Conservation (phyloP, 2,329 filamentous ascomycete genomes). For the Delphinella strobiligena region DNA sequence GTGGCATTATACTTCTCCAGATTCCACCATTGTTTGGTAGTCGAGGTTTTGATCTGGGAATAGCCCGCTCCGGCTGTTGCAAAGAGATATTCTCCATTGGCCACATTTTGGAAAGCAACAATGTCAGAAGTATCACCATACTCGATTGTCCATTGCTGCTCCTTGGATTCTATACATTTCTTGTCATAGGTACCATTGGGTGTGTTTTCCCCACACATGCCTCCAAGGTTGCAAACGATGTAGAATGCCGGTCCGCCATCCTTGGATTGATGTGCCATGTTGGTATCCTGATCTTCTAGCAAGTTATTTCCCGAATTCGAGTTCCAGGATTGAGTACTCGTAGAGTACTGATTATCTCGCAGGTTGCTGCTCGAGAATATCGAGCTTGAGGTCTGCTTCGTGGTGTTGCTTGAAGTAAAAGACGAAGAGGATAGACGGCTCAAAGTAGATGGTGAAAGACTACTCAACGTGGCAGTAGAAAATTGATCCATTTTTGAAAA, state of each 20-base stretch:
- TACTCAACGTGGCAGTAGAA: too few species aligned
- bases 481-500: too few species aligned
- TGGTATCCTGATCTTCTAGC: too few species aligned
- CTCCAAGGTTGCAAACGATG: not conserved
- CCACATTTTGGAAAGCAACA: not conserved
- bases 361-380: too few species aligned
- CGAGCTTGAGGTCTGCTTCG: too few species aligned
- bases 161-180: not conserved
- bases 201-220: not conserved
- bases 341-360: too few species aligned
- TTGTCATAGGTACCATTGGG: not conserved
- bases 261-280: not conserved
- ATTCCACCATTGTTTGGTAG: not conserved
- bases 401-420: too few species aligned
- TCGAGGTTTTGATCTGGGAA: not conserved
- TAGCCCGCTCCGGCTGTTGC: not conserved
- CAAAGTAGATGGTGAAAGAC: too few species aligned
- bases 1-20: not conserved
- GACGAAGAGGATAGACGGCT: too few species aligned
- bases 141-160: not conserved
- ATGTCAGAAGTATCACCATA: not conserved
- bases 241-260: not conserved
- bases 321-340: too few species aligned
- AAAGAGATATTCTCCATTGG: not conserved
- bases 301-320: too few species aligned